phyloP scores from a whole-genome alignment of 1,284 basidiomycete genomes.

The Pseudozyma sp. region DNA sequence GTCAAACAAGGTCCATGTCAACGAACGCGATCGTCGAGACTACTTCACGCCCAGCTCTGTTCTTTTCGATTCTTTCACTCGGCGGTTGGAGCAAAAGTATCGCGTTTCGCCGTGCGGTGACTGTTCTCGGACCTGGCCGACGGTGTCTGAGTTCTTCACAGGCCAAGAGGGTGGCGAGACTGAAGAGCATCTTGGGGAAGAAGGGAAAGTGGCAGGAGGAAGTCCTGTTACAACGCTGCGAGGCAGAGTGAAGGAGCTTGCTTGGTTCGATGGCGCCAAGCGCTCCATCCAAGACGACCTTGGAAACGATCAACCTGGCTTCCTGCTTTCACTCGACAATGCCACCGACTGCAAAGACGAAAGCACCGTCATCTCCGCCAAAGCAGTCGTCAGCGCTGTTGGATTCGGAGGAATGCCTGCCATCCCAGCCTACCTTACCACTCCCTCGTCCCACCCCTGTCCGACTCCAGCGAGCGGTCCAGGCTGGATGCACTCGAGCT shows the following conservation, averaged over 20 bases:
- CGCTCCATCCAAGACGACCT: conserved; percentile 30
- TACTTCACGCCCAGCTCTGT: conserved; percentile 65
- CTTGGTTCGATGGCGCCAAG: conserved; percentile 37
- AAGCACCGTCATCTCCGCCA: conserved; percentile 24
- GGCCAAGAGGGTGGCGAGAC: neutral
- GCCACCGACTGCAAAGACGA: neutral
- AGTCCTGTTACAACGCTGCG: conserved; percentile 15
- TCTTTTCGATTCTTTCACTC: conserved; percentile 65
- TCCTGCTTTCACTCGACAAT: conserved; percentile 34
- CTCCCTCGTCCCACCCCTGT: neutral
- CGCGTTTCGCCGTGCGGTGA: conserved; percentile 38
- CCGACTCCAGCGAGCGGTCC: conserved; percentile 24
- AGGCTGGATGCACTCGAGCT: conserved; percentile 68
- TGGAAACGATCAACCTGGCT: conserved; percentile 33
- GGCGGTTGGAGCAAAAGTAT: conserved; percentile 29
- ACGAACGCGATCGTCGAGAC: conserved; percentile 69
- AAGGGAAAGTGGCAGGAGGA: neutral
- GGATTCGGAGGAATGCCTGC: conserved; percentile 63
- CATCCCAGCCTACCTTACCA: conserved; percentile 48
- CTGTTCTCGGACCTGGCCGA: conserved; percentile 25
- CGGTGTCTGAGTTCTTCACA: conserved; percentile 14
- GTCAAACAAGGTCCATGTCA: conserved; percentile 52
- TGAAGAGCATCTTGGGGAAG: neutral
- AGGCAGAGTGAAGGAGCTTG: conserved; percentile 28
- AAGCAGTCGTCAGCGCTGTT: conserved; percentile 64